These are phyloP conservation scores for Delonix regia DNA, from an alignment of 306 rosid genomes.

Conservation along the genomic window DNA sequence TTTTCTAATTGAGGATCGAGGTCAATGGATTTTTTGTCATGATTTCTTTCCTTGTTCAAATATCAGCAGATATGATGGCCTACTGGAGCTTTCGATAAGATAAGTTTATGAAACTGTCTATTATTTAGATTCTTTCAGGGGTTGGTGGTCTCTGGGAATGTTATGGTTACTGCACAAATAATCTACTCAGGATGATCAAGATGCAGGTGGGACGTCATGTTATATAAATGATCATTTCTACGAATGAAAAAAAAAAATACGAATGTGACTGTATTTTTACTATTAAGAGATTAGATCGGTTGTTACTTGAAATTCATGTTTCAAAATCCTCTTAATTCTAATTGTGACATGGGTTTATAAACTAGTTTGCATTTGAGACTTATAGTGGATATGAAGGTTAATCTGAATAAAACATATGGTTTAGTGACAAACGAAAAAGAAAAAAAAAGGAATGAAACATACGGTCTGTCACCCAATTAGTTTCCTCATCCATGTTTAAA, in stretches of 20 bases:
- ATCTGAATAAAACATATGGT: neutral
- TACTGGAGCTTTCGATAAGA: slow-evolving; percentile 13
- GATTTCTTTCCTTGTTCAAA: slow-evolving; percentile 35
- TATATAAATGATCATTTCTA: neutral
- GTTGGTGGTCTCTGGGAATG: neutral
- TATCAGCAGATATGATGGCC: neutral
- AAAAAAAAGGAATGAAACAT: too few species aligned
- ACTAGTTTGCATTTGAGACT: neutral
- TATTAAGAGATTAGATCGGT: neutral
- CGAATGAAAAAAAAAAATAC: neutral
- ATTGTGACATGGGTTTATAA: neutral
- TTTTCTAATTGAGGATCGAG: slow-evolving; percentile 27
- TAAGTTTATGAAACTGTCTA: slow-evolving; percentile 23
- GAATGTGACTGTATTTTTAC: neutral
- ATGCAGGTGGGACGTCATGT: neutral
- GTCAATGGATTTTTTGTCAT: slow-evolving; percentile 15
- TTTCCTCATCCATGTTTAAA: neutral
- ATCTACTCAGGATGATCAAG: neutral
- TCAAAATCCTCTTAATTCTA: neutral
- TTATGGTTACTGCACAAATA: neutral
- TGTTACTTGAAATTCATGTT: neutral
- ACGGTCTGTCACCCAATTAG: neutral
- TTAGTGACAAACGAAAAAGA: too few species aligned
- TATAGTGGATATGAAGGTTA: neutral
- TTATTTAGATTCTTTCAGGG: slow-evolving; percentile 26